Evolutionary conservation across 306 rosid species (phyloP).

Genomic region (Amphicarpaea edgeworthii): DNA sequence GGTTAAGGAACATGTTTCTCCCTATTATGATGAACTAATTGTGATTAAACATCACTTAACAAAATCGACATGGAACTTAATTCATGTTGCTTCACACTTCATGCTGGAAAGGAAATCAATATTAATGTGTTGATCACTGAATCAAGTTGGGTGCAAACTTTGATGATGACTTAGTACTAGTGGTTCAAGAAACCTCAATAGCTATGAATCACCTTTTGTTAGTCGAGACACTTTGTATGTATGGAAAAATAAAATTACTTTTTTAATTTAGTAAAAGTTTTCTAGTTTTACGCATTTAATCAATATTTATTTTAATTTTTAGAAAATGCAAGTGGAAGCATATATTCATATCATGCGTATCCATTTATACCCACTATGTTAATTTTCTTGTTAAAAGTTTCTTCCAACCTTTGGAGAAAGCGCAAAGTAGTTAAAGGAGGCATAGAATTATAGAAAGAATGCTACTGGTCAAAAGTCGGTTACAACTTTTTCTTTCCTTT

Average conservation of each 20-base stretch:
- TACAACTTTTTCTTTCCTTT: slow-evolving; percentile 7
- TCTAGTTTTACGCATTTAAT: neutral
- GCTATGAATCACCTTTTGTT: too few relatives aligned
- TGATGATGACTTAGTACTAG: too few relatives aligned
- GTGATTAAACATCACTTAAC: too few relatives aligned
- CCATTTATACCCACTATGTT: neutral
- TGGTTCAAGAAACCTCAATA: too few relatives aligned
- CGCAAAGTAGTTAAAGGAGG: slow-evolving; percentile 1
- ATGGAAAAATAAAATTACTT: neutral
- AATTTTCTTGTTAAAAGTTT: neutral
- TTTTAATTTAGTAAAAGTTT: too few relatives aligned
- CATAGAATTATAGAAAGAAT: neutral
- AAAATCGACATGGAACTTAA: too few relatives aligned
- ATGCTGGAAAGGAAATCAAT: too few relatives aligned
- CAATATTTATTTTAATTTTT: neutral
- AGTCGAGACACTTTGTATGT: neutral
- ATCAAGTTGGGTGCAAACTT: too few relatives aligned
- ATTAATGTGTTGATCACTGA: too few relatives aligned
- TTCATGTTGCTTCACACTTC: too few relatives aligned
- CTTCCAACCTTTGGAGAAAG: neutral
- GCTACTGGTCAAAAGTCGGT: slow-evolving; percentile 29
- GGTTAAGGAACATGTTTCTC: too few relatives aligned
- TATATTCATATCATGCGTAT: neutral
- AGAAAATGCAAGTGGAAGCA: neutral
- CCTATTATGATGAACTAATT: too few relatives aligned